Evolutionary conservation across 805 yeast species (phyloP).

Genomic region (Yamadazyma takamatsuzukensis): DNA sequence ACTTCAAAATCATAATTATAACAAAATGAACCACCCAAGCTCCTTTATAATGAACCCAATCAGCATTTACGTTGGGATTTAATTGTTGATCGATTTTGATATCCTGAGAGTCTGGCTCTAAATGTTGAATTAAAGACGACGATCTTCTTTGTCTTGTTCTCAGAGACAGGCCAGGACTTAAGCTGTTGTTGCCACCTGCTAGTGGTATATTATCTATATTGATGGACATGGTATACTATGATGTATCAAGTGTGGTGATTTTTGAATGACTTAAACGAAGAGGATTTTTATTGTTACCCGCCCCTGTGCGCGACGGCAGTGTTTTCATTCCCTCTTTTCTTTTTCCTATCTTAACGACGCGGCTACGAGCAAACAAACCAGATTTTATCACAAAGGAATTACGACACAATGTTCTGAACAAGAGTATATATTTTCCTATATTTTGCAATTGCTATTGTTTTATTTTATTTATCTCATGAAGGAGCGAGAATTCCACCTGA

Average conservation of each 20-base stretch:
- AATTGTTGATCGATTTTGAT: constrained; percentile 88
- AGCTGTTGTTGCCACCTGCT: no score
- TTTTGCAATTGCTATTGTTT: background rate
- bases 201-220: background rate
- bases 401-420: no score
- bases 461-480: background rate
- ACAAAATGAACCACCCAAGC: constrained; percentile 95
- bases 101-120: constrained; percentile 88
- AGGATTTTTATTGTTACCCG: no score
- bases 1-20: constrained; percentile 67
- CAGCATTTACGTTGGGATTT: constrained; percentile 87
- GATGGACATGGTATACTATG: background rate
- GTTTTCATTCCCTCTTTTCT: no score
- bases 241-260: background rate
- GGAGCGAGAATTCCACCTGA: constrained; percentile 61
- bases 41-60: constrained; percentile 94
- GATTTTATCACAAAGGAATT: no score
- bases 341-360: no score
- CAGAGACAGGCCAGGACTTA: constrained; percentile 26
- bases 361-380: no score
- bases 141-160: constrained; percentile 62
- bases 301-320: no score
- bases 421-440: no score
- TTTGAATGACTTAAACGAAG: constrained; percentile 4
- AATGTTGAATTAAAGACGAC: constrained; percentile 83